These are phyloP conservation scores for Cladobotryum mycophilum DNA, from an alignment of 2,329 filamentous ascomycete species.

Conservation along the genomic window DNA sequence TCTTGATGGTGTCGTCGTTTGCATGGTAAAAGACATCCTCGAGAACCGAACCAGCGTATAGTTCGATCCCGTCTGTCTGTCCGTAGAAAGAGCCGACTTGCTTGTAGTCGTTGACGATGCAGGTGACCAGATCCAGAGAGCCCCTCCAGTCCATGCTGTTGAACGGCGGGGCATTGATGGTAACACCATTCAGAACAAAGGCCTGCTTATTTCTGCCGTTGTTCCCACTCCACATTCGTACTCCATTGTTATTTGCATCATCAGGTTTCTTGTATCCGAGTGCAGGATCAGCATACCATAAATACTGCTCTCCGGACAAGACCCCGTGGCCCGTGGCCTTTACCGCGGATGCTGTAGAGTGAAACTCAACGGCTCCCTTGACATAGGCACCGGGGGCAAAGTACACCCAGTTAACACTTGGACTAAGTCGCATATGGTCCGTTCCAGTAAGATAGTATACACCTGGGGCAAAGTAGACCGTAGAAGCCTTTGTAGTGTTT, in stretches of 20 bases:
- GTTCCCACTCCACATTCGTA: slow-evolving; percentile 25
- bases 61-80: slow-evolving; percentile 31
- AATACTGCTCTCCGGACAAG: slow-evolving; percentile 32
- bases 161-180: slow-evolving; percentile 29
- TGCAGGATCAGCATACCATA: slow-evolving; percentile 30
- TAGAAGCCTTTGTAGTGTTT: slow-evolving; percentile 15
- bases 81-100: slow-evolving; percentile 32
- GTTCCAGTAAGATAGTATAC: slow-evolving; percentile 26
- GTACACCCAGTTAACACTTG: slow-evolving; percentile 21
- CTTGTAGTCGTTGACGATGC: slow-evolving; percentile 28
- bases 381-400: slow-evolving; percentile 29
- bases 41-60: slow-evolving; percentile 25
- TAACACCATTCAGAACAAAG: slow-evolving; percentile 23
- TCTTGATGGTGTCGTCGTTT: slow-evolving; percentile 31
- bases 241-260: slow-evolving; percentile 18
- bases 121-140: slow-evolving; percentile 6
- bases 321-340: slow-evolving; percentile 30
- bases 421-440: slow-evolving; percentile 15
- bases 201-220: slow-evolving; percentile 13
- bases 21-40: slow-evolving; percentile 30
- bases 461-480: slow-evolving; percentile 23
- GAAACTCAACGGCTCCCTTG: slow-evolving; percentile 31
- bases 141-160: slow-evolving; percentile 30
- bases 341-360: slow-evolving; percentile 16
- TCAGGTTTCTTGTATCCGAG: slow-evolving; percentile 24